Evolutionary conservation across 768 basidiomycete species (phyloP).

Genomic region (Austroboletus festivus): DNA sequence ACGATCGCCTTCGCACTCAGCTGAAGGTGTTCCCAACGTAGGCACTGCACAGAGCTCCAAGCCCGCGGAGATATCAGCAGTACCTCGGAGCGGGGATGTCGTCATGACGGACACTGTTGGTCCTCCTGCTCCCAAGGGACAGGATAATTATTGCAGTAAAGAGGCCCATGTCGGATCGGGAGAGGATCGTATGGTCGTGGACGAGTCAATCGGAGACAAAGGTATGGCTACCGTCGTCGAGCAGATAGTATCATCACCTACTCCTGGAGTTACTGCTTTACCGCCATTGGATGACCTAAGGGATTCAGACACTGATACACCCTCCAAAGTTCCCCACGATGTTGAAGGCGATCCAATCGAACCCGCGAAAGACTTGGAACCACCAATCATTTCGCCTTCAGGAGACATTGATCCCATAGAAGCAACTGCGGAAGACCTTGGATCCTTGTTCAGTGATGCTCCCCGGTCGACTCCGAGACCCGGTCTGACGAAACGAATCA

Average conservation of each 20-base stretch:
- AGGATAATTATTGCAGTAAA: constrained; percentile 10
- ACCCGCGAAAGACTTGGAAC: constrained; percentile 36
- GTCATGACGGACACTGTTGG: constrained; percentile 8
- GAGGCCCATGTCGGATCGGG: constrained; percentile 22
- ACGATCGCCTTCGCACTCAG: constrained; percentile 10
- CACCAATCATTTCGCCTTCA: constrained; percentile 5
- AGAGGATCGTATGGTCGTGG: constrained; percentile 16
- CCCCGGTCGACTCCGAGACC: constrained; percentile 27
- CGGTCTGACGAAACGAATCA: constrained; percentile 41
- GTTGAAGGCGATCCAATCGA: constrained; percentile 42
- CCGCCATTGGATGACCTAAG: not conserved
- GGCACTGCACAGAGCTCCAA: constrained; percentile 21
- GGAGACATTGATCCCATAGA: constrained; percentile 33
- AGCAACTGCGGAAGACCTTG: constrained; percentile 5
- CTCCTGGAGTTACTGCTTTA: not conserved
- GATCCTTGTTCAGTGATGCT: not conserved
- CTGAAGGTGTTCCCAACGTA: constrained; percentile 34
- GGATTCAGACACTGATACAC: constrained; percentile 19
- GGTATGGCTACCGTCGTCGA: not conserved
- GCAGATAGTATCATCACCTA: not conserved
- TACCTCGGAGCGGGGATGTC: constrained; percentile 1
- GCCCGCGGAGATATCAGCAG: not conserved
- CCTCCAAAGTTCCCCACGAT: not conserved
- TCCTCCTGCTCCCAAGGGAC: not conserved
- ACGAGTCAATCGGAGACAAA: constrained; percentile 6